Evolutionary conservation across 2,329 filamentous ascomycete species (phyloP), one percentile per base, ranked within the genome.

Genomic region (Chalaropsis thielavioides): DNA sequence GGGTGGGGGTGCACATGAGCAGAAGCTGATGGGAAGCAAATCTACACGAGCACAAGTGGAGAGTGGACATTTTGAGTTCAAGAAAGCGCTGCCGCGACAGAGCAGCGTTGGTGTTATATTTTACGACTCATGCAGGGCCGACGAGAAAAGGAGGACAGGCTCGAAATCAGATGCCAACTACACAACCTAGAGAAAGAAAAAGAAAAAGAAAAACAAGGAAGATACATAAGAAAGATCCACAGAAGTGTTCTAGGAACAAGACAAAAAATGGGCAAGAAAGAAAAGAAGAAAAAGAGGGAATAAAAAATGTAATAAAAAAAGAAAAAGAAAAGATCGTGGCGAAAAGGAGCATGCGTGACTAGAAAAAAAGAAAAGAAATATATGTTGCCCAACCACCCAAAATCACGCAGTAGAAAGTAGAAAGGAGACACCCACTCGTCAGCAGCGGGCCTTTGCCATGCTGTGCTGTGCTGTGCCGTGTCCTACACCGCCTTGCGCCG

Each of bases 251-350:
- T 24, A 19, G 51, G 15, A 40, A 62, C 7, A 61, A 49, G 61
- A 40, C 44, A 41, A 35, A 35, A 59, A 44, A 66, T 44, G 17
- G 49, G 43, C 13, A 46, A 43, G 19, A 22, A 56, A 43, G 60
- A 27, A 24, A 46, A 41, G 5, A n/a, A 41, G 41, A 27, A 51
- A 49, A 41, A 41, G 41, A 22, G 46, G 44, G 17, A 59, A 58
- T 27, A 22, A 64, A 64, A 60, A 31, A 31, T 24, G 31, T 64
- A 59, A 59, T 31, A 58, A 40, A 35, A 40, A 35, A 46, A 59
- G 40, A 46, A 60, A 22, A 60, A 59, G 60, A 17, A 49, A 49
- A 44, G 56, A 44, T 38, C 62, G 54, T 64, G 51, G 27, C 51
- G 51, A 31, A n/a, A 17, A 56, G 27, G 27, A 56, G 13, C 22